Evolutionary conservation across 2,329 filamentous ascomycete species (phyloP).

Genomic region (Truncatella angustata): DNA sequence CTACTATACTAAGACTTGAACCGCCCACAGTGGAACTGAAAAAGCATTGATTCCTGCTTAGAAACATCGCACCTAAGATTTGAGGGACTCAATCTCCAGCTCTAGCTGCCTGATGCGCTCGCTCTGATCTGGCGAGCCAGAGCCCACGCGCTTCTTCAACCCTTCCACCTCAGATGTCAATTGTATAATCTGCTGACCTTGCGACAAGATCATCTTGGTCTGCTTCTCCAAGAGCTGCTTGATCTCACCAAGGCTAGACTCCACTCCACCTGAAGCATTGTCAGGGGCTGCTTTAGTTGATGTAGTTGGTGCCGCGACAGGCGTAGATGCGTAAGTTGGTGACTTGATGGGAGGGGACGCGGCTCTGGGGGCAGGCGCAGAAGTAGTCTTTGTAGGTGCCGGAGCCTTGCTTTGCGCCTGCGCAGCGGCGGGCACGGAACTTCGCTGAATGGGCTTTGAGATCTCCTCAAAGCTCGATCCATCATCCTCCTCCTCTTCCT

Average conservation of each 20-base stretch:
- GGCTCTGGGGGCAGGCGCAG: constrained; percentile 41
- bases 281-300: constrained; percentile 35
- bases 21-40: not conserved
- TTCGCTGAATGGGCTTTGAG: constrained; percentile 68
- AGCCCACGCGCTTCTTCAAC: constrained; percentile 74
- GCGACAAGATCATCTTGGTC: constrained; percentile 72
- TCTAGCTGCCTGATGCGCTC: constrained; percentile 67
- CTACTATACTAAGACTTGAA: not conserved
- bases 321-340: constrained; percentile 31
- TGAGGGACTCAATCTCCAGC: constrained; percentile 63
- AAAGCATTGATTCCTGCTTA: not conserved
- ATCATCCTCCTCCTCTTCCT: constrained; percentile 59
- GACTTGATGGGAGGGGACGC: constrained; percentile 41
- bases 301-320: constrained; percentile 26
- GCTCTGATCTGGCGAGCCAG: constrained; percentile 59
- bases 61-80: constrained; percentile 41
- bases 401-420: constrained; percentile 18
- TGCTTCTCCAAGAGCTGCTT: constrained; percentile 75
- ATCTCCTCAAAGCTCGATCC: constrained; percentile 86
- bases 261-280: constrained; percentile 40
- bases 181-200: constrained; percentile 71
- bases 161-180: constrained; percentile 74
- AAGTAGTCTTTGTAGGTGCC: constrained; percentile 31
- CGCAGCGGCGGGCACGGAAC: constrained; percentile 29
- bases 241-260: constrained; percentile 71